These are phyloP conservation scores for Cyclotella sp. DNA, from an alignment of 108 stramenopile genomes.

Conservation along the genomic window DNA sequence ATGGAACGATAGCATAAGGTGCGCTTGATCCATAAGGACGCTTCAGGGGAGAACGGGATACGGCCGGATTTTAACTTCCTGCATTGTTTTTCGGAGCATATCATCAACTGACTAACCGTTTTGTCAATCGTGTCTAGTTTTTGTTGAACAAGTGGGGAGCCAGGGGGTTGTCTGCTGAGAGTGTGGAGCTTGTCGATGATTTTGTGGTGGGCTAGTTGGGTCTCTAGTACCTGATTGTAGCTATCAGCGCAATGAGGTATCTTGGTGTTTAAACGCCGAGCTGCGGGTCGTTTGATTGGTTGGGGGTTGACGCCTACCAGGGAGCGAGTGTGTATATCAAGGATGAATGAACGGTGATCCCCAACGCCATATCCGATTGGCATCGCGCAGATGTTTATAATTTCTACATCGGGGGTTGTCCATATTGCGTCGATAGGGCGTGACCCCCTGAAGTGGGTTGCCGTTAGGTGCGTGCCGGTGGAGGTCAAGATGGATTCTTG, in stretches of 20 bases:
- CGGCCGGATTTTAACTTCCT: conserved; percentile 11
- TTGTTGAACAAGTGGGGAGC: background rate
- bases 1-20: background rate
- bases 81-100: conserved; percentile 21
- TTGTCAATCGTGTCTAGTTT: conserved; percentile 13
- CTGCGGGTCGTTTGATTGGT: background rate
- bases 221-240: conserved; percentile 19
- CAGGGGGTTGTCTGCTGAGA: background rate
- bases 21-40: conserved; percentile 23
- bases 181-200: background rate
- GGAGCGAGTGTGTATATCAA: conserved; percentile 7
- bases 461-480: conserved; percentile 2
- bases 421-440: too few species aligned
- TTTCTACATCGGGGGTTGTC: too few species aligned
- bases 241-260: background rate
- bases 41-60: conserved; percentile 35
- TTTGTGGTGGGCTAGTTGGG: background rate
- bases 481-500: conserved; percentile 1
- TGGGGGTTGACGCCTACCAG: conserved; percentile 14
- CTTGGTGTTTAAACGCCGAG: conserved; percentile 18
- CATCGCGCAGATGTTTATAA: conserved; percentile 5
- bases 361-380: conserved; percentile 24
- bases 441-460: conserved; percentile 26
- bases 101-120: background rate
- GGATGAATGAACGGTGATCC: conserved; percentile 11